Conservation (phyloP, 495 filamentous ascomycete genomes). For the Lepraria neglecta region DNA sequence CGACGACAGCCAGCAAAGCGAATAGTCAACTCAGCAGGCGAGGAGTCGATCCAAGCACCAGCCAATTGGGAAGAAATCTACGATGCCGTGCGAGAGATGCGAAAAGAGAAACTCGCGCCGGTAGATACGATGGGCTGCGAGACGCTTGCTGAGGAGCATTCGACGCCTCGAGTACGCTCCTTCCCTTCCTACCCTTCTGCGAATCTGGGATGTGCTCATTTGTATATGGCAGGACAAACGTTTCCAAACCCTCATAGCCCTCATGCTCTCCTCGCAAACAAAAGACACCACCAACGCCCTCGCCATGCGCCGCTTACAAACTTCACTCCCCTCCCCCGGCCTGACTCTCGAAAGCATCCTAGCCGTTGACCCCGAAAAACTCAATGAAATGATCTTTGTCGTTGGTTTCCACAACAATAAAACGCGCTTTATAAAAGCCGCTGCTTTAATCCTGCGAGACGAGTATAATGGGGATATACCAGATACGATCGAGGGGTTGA, state of each 20-base stretch:
- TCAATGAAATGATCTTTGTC: constrained; percentile 75
- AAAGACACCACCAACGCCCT: constrained; percentile 90
- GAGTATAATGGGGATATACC: constrained; percentile 73
- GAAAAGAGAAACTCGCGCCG: constrained; percentile 67
- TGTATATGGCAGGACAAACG: constrained; percentile 53
- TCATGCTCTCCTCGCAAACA: constrained; percentile 96
- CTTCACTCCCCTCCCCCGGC: constrained; percentile 53
- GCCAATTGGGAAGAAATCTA: constrained; percentile 84
- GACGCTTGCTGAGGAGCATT: constrained; percentile 53
- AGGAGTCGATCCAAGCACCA: constrained; percentile 56
- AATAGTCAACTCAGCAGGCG: constrained; percentile 50
- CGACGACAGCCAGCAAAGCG: constrained; percentile 60
- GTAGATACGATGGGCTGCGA: constrained; percentile 99
- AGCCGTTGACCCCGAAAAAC: constrained; percentile 55
- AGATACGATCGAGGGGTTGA: constrained; percentile 66
- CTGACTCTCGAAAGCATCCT: constrained; percentile 78
- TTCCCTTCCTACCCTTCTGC: background rate
- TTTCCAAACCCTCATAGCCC: constrained; percentile 82
- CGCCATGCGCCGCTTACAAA: constrained; percentile 73
- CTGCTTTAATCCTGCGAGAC: constrained; percentile 67
- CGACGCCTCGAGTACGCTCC: constrained; percentile 38
- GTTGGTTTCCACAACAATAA: constrained; percentile 98
- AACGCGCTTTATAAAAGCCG: constrained; percentile 77
- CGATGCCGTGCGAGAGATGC: constrained; percentile 68
- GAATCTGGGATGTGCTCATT: background rate